A percentile compares a stretch with the other conserved stretches of the same genome.
Conservation (phyloP, 2,329 filamentous ascomycete species). For the Apiospora aurea region DNA sequence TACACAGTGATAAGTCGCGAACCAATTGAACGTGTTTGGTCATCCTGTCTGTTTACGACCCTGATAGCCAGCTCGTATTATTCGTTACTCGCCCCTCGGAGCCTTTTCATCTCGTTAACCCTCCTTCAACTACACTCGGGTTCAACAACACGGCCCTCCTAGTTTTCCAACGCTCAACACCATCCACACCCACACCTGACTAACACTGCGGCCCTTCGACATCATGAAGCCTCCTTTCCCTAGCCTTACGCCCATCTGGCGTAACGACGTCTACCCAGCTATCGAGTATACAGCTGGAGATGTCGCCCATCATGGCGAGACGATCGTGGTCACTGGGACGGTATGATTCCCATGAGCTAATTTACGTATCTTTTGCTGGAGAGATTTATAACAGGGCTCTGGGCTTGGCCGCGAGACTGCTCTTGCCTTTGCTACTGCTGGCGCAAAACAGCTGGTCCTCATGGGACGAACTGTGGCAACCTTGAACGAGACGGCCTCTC, state of each 20-base stretch:
- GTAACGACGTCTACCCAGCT: not conserved
- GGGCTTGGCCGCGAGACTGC: slow-evolving; percentile 29
- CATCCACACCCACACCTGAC: no score
- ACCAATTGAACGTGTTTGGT: no score
- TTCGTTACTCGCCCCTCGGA: no score
- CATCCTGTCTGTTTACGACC: no score
- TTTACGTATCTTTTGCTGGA: not conserved
- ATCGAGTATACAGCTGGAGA: not conserved
- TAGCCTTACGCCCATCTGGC: not conserved
- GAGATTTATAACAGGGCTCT: slow-evolving; percentile 20
- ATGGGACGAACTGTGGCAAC: slow-evolving; percentile 26
- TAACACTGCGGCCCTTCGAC: no score
- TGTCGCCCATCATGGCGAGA: not conserved
- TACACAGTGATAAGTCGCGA: no score
- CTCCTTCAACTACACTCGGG: not conserved
- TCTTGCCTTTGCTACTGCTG: slow-evolving; percentile 29
- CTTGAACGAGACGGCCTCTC: slow-evolving; percentile 22
- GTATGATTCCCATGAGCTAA: not conserved
- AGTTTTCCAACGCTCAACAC: no score
- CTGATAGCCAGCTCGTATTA: no score
- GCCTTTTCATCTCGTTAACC: not conserved
- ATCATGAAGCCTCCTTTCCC: not conserved
- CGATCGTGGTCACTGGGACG: not conserved
- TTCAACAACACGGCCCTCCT: no score
- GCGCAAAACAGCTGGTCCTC: slow-evolving; percentile 26